Conservation (phyloP, 805 yeast species). For the Metschnikowia shivogae region DNA sequence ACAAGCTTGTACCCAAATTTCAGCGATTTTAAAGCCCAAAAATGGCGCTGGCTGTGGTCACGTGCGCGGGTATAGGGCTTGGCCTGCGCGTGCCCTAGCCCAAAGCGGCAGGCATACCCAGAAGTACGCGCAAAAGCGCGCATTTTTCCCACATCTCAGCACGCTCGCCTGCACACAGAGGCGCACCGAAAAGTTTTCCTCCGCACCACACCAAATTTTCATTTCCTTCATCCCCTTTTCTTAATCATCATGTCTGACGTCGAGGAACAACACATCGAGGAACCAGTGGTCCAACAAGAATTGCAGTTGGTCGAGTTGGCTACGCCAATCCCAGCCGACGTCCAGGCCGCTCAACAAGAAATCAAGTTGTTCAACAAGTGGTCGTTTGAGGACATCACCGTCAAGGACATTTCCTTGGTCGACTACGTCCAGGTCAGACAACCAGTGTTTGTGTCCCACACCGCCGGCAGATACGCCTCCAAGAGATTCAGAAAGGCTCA, state of each 20-base stretch:
- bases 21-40: not conserved
- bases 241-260: slow-evolving; percentile 74
- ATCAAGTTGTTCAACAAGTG: slow-evolving; percentile 99
- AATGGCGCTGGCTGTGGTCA: slow-evolving; percentile 7
- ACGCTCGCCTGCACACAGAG: slow-evolving; percentile 15
- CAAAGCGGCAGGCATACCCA: slow-evolving; percentile 17
- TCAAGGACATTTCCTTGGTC: slow-evolving; percentile 95
- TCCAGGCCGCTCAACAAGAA: slow-evolving; percentile 93
- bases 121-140: slow-evolving; percentile 14
- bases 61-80: slow-evolving; percentile 19
- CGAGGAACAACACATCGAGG: slow-evolving; percentile 55
- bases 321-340: slow-evolving; percentile 94
- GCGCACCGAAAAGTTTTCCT: slow-evolving; percentile 13
- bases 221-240: slow-evolving; percentile 6
- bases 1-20: not conserved
- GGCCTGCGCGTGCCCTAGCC: slow-evolving; percentile 11
- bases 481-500: slow-evolving; percentile 99
- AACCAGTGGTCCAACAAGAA: slow-evolving; percentile 83
- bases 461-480: slow-evolving; percentile 99
- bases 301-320: slow-evolving; percentile 81
- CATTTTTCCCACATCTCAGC: slow-evolving; percentile 14
- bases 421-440: slow-evolving; percentile 98
- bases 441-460: slow-evolving; percentile 97
- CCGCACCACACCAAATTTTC: slow-evolving; percentile 4
- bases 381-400: slow-evolving; percentile 97